Conservation (phyloP, 768 basidiomycete species). For the Lentinula raphanica region DNA sequence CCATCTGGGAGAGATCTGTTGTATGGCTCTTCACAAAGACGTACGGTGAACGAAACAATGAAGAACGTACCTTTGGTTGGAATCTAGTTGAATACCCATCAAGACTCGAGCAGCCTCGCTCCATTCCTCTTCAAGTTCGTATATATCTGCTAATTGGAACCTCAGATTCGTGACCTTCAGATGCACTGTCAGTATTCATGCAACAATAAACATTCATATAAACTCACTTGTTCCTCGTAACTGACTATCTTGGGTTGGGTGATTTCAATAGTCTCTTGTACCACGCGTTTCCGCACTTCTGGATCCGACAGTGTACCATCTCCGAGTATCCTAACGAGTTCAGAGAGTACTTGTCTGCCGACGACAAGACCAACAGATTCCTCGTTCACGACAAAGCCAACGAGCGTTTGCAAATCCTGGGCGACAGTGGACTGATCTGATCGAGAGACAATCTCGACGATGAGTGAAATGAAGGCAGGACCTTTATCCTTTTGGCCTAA, state of each 20-base stretch:
- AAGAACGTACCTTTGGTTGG: slow-evolving; percentile 66
- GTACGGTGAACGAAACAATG: slow-evolving; percentile 1
- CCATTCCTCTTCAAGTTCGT: slow-evolving; percentile 91
- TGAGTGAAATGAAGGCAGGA: slow-evolving; percentile 62
- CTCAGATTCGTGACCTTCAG: slow-evolving; percentile 73
- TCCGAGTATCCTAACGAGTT: slow-evolving; percentile 68
- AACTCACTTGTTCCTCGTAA: slow-evolving; percentile 89
- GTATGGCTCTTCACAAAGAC: slow-evolving; percentile 7
- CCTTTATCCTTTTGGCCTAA: slow-evolving; percentile 85
- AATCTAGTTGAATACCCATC: slow-evolving; percentile 89
- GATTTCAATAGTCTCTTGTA: slow-evolving; percentile 67
- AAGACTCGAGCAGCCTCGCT: slow-evolving; percentile 87
- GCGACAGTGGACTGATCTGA: slow-evolving; percentile 39
- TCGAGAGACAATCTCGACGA: slow-evolving; percentile 59
- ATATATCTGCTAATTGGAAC: slow-evolving; percentile 85
- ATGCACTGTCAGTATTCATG: slow-evolving; percentile 2
- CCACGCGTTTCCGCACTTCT: slow-evolving; percentile 62
- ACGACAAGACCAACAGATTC: slow-evolving; percentile 82
- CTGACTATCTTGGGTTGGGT: slow-evolving; percentile 79
- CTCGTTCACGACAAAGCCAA: slow-evolving; percentile 79
- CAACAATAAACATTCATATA: neutral
- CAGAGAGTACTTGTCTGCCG: slow-evolving; percentile 80
- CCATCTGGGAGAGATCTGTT: slow-evolving; percentile 63
- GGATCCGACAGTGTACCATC: slow-evolving; percentile 48
- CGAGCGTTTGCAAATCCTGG: slow-evolving; percentile 61